phyloP scores from a whole-genome alignment of 1,284 basidiomycete species.

The Salmacisia buchloeana region DNA sequence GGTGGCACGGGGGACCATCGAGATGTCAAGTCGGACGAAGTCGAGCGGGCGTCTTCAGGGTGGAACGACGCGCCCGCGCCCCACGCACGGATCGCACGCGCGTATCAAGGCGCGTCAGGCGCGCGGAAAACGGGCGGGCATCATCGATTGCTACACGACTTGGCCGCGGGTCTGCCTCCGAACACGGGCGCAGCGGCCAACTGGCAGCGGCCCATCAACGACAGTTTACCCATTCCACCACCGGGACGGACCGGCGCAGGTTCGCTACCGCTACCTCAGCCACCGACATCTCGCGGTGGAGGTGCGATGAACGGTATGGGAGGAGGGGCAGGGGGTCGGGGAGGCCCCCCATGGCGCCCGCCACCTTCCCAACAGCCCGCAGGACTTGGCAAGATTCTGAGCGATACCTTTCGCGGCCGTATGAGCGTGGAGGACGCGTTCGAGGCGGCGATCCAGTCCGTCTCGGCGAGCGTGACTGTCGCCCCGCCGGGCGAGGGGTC shows the following conservation, averaged over 20 bases:
- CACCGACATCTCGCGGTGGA: not conserved
- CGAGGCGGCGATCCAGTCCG: slow-evolving; percentile 14
- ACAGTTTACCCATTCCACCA: slow-evolving; percentile 28
- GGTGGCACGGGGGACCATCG: not conserved
- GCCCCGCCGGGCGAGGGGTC: not conserved
- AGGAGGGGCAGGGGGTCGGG: not conserved
- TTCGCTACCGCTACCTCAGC: not conserved
- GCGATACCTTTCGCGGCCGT: slow-evolving; percentile 28
- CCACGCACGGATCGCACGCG: slow-evolving; percentile 29
- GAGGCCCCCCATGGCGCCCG: too few species aligned
- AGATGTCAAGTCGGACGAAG: not conserved
- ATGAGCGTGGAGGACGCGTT: slow-evolving; percentile 34
- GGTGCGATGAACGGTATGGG: not conserved
- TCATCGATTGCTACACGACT: slow-evolving; percentile 34
- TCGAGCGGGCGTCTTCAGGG: slow-evolving; percentile 17
- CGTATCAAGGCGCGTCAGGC: slow-evolving; percentile 23
- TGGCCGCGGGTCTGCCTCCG: slow-evolving; percentile 36
- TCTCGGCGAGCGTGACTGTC: not conserved
- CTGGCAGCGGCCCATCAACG: slow-evolving; percentile 45
- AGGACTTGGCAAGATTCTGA: slow-evolving; percentile 25
- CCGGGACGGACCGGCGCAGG: not conserved
- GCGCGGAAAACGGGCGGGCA: slow-evolving; percentile 22
- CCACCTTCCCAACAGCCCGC: not conserved
- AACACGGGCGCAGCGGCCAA: slow-evolving; percentile 44
- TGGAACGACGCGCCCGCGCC: slow-evolving; percentile 39